A percentile compares a stretch with the other conserved stretches of the same genome.
Conservation (phyloP, 768 basidiomycete genomes). For the Tricholoma hemisulphureum region DNA sequence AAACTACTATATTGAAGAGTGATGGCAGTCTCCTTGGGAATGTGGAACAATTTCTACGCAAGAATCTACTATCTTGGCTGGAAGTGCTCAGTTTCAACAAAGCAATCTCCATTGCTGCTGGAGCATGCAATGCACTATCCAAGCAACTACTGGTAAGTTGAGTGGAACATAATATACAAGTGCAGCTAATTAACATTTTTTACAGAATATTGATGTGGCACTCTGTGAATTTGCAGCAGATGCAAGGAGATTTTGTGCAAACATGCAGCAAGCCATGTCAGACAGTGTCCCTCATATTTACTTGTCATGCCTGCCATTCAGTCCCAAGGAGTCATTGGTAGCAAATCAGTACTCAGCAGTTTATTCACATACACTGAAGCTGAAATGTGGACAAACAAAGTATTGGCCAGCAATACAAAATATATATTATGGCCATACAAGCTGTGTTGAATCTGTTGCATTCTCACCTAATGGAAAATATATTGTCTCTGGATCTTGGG, state of each 20-base stretch:
- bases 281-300: constrained; percentile 1
- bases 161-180: too few relatives aligned
- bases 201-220: neutral
- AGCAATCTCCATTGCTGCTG: neutral
- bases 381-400: neutral
- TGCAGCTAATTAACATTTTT: neutral
- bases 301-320: neutral
- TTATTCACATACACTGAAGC: neutral
- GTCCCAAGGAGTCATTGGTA: neutral
- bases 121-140: neutral
- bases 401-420: neutral
- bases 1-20: neutral
- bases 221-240: neutral
- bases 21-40: neutral
- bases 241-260: neutral
- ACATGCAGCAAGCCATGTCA: neutral
- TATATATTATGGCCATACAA: neutral
- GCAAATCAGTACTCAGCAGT: neutral
- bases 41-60: neutral
- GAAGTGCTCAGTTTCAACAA: neutral
- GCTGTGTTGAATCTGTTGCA: neutral
- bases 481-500: too few relatives aligned
- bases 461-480: too few relatives aligned
- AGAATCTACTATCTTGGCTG: neutral
- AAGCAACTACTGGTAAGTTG: neutral